These are phyloP conservation scores for Taiozyma sp. DNA, from an alignment of 1,139 yeast species.

Conservation along the genomic window DNA sequence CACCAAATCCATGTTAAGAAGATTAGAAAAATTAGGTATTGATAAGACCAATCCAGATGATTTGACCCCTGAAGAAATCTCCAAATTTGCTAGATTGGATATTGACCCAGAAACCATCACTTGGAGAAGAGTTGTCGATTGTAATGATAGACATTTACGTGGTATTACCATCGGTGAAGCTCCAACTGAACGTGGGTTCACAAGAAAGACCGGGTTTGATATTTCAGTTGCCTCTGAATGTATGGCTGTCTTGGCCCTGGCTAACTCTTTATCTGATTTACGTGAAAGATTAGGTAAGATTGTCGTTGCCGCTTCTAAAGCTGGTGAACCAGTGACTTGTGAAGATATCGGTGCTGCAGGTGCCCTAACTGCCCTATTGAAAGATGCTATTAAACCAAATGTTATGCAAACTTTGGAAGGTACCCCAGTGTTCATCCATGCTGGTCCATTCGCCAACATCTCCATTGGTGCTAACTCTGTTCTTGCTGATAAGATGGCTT, in stretches of 20 bases:
- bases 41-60: constrained; percentile 77
- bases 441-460: constrained; percentile 98
- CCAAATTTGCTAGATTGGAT: constrained; percentile 78
- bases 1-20: constrained; percentile 71
- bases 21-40: constrained; percentile 79
- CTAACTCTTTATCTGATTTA: constrained; percentile 79
- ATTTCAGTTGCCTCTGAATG: constrained; percentile 96
- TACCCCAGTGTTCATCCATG: constrained; percentile 96
- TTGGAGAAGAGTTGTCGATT: constrained; percentile 95
- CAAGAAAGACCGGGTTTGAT: constrained; percentile 91
- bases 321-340: constrained; percentile 90
- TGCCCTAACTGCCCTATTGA: constrained; percentile 90
- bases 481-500: constrained; percentile 91
- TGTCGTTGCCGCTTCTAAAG: constrained; percentile 79
- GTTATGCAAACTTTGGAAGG: constrained; percentile 98
- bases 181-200: constrained; percentile 89
- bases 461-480: constrained; percentile 96
- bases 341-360: constrained; percentile 98
- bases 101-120: constrained; percentile 93
- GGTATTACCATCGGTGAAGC: constrained; percentile 92
- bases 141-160: constrained; percentile 90
- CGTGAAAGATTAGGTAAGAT: constrained; percentile 86
- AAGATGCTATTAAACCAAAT: constrained; percentile 97
- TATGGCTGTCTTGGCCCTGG: constrained; percentile 95
- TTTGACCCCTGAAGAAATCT: constrained; percentile 74